These are phyloP conservation scores for Setaria viridis DNA, from an alignment of 202 grass and related monocot species.

Conservation along the genomic window DNA sequence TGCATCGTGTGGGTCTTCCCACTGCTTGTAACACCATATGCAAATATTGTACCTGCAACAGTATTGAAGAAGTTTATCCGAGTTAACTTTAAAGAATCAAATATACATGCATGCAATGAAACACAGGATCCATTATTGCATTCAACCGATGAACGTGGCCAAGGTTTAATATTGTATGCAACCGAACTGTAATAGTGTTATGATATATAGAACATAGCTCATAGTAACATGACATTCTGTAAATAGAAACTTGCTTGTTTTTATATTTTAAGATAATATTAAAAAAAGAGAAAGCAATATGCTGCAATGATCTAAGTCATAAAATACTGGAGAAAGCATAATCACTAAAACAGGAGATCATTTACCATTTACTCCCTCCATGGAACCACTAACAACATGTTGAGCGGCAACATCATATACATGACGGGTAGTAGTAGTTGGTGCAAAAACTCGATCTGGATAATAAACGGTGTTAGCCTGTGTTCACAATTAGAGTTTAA, in stretches of 20 bases:
- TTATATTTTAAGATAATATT: neutral
- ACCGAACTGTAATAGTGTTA: neutral
- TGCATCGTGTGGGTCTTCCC: constrained; percentile 99
- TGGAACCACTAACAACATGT: constrained; percentile 90
- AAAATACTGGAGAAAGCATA: constrained; percentile 5
- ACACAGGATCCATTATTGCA: constrained; percentile 10
- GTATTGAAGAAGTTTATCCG: constrained; percentile 23
- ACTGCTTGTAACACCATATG: constrained; percentile 99
- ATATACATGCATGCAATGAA: neutral
- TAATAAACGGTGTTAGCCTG: constrained; percentile 31
- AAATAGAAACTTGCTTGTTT: constrained; percentile 16
- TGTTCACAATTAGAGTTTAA: constrained; percentile 28
- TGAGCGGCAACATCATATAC: constrained; percentile 99
- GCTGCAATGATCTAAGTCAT: constrained; percentile 13
- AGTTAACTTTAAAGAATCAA: constrained; percentile 16
- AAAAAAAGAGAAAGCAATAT: neutral
- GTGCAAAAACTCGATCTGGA: constrained; percentile 96
- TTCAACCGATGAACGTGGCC: constrained; percentile 14
- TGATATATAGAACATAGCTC: neutral
- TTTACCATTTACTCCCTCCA: constrained; percentile 99
- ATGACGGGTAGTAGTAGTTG: constrained; percentile 98
- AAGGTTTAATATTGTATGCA: constrained; percentile 3
- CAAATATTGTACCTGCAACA: constrained; percentile 95
- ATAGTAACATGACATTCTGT: constrained; percentile 12
- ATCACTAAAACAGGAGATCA: constrained; percentile 29